Evolutionary conservation across 1,284 basidiomycete species (phyloP), one percentile per base, ranked within the genome.

Genomic region (Ceratorhiza oryzae-sativae): DNA sequence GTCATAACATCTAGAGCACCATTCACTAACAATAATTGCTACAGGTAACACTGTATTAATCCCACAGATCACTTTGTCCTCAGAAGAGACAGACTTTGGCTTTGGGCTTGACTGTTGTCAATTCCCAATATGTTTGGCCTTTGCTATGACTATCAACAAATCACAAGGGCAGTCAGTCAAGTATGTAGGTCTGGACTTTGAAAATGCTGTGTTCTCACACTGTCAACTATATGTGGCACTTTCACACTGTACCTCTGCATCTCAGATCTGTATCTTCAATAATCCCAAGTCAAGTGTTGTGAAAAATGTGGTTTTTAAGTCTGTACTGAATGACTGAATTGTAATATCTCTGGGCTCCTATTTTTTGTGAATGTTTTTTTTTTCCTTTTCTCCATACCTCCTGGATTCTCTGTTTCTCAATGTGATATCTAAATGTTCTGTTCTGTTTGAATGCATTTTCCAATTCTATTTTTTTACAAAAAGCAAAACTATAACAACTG

Each of bases 61-160:
- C 46, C 81, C 80, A 20, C 51, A 76, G 0, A 79, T 82, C 45
- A 72, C 75, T 0, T 71, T 81, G 0, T 75, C 71, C 0, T 49
- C 75, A 9, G 76, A 79, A 49, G 71, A 74, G 5, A 68, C 56
- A 8, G 79, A 73, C 51, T 76, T 79, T 56, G 72, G 73, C 1
- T 80, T 80, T 67, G 56, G 60, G 5, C 74, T 83, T 6, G 51
- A 51, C 12, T 76, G 79, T 6, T 72, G 72, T 1, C 82, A 84
- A 74, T 83, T 83, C 76, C 82, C 83, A 9, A 74, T 84, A 0
- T 74, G 76, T 0, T 77, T 83, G 0, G 82, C 82, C 2, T 84
- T 83, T 77, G 79, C 81, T 9, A 80, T 84, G 70, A 81, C 79
- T 2, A 82, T 84, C 72, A 84, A 84, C 75, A 84, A 83, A 67